Evolutionary conservation across 1,139 yeast species (phyloP), one percentile per base, ranked within the genome.

Genomic region (Debaryomyces coudertii): DNA sequence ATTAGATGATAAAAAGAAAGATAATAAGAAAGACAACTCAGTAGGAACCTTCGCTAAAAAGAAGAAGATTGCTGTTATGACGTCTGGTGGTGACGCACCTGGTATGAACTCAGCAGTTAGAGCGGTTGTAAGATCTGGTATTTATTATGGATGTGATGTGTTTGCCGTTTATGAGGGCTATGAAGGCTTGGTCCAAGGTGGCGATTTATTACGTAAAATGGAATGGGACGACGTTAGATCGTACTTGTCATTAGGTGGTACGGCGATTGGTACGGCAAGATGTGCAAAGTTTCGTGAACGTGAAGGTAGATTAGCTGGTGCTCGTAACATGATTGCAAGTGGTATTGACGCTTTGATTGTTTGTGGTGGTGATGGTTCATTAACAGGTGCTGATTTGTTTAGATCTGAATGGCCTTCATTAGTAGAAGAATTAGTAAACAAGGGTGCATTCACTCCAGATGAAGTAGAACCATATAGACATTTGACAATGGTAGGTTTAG

Each of bases 351-450:
- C 97, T 0, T 77, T 93, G 55, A 85, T 93, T 57, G 97, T 93
- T n/a, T 90, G 97, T 71, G 99, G 99, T 61, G 99, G 99, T 70
- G 99, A 93, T 63, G 99, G 99, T 46, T 90, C 98, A 0, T 76
- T 93, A 55, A 93, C 99, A 1, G 99, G 99, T 57, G 99, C 99
- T 11, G 98, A 93, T 65, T 73, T 87, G 51, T 90, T 93, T 74
- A 83, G 99, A 65, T 69, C 82, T 28, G 98, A 93, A 68, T 93
- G 99, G 99, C 96, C 97, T 4, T 78, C 87, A 14, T 79, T 93
- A 56, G 72, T 92, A 43, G 67, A 78, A 30, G 97, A 93, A 65
- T 78, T 93, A 53, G 72, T 77, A 36, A 71, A 70, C 1, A 75
- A 68, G 6, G 77, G 79, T 4, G 73, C 71, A 53, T 77, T 92